Evolutionary conservation across 345 rosid species (phyloP).

Genomic region (Noccaea caerulescens): DNA sequence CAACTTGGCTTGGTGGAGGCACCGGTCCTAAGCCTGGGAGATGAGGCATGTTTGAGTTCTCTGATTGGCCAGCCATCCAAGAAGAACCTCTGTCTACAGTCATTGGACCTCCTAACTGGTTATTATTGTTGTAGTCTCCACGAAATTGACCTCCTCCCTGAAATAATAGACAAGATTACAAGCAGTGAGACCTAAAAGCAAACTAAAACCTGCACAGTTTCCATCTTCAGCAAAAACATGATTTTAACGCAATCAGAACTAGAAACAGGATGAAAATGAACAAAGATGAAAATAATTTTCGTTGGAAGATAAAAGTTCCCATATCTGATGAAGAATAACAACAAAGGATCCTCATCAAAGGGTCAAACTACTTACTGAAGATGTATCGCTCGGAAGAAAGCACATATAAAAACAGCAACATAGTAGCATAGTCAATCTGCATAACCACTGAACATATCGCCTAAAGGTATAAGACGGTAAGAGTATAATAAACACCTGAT

Average conservation of each 20-base stretch:
- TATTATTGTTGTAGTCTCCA: slow-evolving; percentile 63
- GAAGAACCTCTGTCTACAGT: slow-evolving; percentile 75
- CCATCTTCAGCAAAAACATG: not conserved
- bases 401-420: slow-evolving; percentile 1
- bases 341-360: not conserved
- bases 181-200: slow-evolving; percentile 22
- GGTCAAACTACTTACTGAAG: slow-evolving; percentile 15
- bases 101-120: slow-evolving; percentile 59
- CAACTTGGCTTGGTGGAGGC: slow-evolving; percentile 66
- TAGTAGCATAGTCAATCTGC: slow-evolving; percentile 7
- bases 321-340: slow-evolving; percentile 5
- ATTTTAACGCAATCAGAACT: not conserved
- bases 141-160: slow-evolving; percentile 72
- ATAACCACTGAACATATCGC: slow-evolving; percentile 1
- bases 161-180: slow-evolving; percentile 29
- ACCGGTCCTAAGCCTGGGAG: slow-evolving; percentile 57
- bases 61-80: slow-evolving; percentile 78
- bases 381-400: not conserved
- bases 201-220: not conserved
- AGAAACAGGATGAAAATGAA: not conserved
- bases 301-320: not conserved
- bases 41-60: slow-evolving; percentile 56
- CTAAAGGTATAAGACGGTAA: slow-evolving; percentile 3
- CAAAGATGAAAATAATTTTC: not conserved
- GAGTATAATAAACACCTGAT: slow-evolving; percentile 55